phyloP scores from a whole-genome alignment of 169 alveolate genomes.

The Cryptosporidium viatorum region DNA sequence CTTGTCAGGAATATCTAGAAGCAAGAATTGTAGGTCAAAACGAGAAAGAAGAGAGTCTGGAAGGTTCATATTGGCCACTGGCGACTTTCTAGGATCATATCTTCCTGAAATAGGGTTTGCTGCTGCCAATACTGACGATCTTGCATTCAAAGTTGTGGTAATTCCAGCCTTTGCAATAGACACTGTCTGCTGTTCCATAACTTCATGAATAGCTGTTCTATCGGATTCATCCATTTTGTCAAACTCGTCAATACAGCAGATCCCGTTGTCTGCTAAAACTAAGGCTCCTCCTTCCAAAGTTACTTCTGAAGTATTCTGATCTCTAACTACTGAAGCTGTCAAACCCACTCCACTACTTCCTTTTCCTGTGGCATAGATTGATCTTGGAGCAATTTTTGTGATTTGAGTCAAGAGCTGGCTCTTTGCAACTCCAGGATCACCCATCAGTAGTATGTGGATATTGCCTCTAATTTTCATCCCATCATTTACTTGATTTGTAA shows the following conservation, averaged over 20 bases:
- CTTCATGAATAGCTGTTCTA: constrained; percentile 97
- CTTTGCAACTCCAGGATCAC: constrained; percentile 99
- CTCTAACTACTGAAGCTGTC: constrained; percentile 98
- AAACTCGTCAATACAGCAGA: constrained; percentile 98
- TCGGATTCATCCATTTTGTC: constrained; percentile 98
- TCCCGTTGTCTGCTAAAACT: constrained; percentile 96
- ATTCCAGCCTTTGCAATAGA: constrained; percentile 98
- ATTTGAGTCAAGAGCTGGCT: constrained; percentile 93
- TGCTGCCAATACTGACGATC: constrained; percentile 96
- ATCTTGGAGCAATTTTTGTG: constrained; percentile 90
- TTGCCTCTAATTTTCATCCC: constrained; percentile 99
- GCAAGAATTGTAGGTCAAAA: constrained; percentile 93
- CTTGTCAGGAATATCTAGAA: constrained; percentile 88
- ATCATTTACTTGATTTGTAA: constrained; percentile 90
- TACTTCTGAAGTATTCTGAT: constrained; percentile 89
- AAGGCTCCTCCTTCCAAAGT: constrained; percentile 98
- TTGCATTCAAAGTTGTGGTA: constrained; percentile 89
- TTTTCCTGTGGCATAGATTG: constrained; percentile 95
- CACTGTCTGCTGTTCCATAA: constrained; percentile 98
- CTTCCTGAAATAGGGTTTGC: constrained; percentile 97
- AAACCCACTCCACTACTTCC: constrained; percentile 98
- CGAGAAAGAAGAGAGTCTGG: constrained; percentile 98
- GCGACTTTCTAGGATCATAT: constrained; percentile 91
- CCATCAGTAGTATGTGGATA: constrained; percentile 95
- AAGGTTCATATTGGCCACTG: constrained; percentile 94